phyloP scores from a whole-genome alignment of 2,329 filamentous ascomycete species.

The Penicillium palitans region DNA sequence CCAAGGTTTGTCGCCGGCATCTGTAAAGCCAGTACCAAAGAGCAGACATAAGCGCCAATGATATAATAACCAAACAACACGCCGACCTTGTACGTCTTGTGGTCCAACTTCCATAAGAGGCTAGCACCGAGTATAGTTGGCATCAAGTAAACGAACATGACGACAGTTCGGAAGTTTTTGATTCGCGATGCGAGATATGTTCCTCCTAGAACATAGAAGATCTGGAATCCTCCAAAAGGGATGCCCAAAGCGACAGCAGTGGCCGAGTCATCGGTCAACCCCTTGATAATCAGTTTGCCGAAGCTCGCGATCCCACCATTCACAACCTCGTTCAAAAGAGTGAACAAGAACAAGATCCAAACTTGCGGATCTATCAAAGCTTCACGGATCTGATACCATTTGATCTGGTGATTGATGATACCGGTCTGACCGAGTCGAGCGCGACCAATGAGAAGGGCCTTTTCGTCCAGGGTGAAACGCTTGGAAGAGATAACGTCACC shows the following conservation, averaged over 20 bases:
- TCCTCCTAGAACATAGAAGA: constrained; percentile 54
- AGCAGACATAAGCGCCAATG: constrained; percentile 50
- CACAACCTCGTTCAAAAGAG: constrained; percentile 55
- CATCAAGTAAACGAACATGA: constrained; percentile 55
- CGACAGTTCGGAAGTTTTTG: constrained; percentile 52
- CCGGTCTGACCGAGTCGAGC: constrained; percentile 44
- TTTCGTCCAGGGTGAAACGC: constrained; percentile 47
- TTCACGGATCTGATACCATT: constrained; percentile 51
- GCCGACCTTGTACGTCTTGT: constrained; percentile 46
- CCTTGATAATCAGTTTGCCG: constrained; percentile 54
- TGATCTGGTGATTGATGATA: constrained; percentile 51
- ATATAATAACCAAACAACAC: constrained; percentile 57
- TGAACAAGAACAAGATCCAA: constrained; percentile 49
- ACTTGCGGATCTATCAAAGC: constrained; percentile 49
- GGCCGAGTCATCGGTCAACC: constrained; percentile 48
- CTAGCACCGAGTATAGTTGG: constrained; percentile 53
- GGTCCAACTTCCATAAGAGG: constrained; percentile 54
- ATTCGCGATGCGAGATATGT: constrained; percentile 55
- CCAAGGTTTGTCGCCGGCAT: constrained; percentile 45
- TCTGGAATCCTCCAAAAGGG: constrained; percentile 55
- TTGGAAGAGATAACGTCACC: constrained; percentile 47
- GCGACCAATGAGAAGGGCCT: constrained; percentile 45
- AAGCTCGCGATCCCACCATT: constrained; percentile 57
- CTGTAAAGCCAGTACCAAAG: constrained; percentile 55
- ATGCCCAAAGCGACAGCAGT: constrained; percentile 56